Evolutionary conservation across 768 basidiomycete genomes (phyloP), one percentile per base, ranked within the genome.

Genomic region (Boletus bicolor): DNA sequence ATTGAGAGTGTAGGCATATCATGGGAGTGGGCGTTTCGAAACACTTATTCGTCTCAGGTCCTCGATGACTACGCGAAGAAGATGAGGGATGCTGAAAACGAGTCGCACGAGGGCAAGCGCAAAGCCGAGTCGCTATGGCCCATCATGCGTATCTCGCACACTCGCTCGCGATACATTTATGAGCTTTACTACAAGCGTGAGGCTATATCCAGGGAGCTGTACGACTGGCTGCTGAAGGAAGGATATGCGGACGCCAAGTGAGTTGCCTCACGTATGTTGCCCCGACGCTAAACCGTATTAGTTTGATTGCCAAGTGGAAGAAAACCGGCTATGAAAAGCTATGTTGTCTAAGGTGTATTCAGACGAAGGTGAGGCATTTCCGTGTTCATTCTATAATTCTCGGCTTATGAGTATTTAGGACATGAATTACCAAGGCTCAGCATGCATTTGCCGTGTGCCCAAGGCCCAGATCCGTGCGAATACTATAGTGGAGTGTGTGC

Each of bases 1-100:
- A 92, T 98, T 44, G 93, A 92, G 70, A 73, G 77, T 43, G 91
- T 91, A 64, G 21, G 84, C 70, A 30, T 49, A 15, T 6, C 3
- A 19, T 14, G 5, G 12, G 44, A 34, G 9, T 2, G 10, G 15
- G 11, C 34, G 15, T 51, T 36, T 24, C 38, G 4, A 48, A 35
- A 41, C 8, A 50, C 54, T 66, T n/a, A 69, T 26, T 15, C 24
- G 9, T 36, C 24, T 26, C 59, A 96, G 89, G 87, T 98, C 64
- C 87, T 98, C 62, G 97, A 98, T 63, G 97, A 98, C 75, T 99
- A 98, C 71, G 91, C 92, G 43, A 92, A 93, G 78, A 98, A 97
- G 78, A 99, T 99, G 97, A 80, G 97, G 52, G 97, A 99, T 73
- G 97, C 91, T 1, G 97, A 99, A 79, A 97, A 95, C 68, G 97